These are phyloP conservation scores for Leccinum brunneo-olivaceum DNA, from an alignment of 1,284 basidiomycete genomes.

Conservation along the genomic window DNA sequence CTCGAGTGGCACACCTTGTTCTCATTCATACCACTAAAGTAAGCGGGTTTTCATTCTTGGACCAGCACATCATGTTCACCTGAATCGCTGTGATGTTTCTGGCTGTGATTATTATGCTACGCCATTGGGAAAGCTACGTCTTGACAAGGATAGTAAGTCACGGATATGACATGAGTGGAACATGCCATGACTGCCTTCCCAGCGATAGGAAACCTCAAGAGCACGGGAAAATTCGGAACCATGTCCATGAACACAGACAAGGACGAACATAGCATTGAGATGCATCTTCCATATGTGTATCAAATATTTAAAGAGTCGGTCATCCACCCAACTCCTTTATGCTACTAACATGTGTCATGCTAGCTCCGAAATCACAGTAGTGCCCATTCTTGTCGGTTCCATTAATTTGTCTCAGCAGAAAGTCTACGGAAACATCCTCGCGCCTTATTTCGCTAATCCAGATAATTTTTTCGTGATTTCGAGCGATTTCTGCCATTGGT, in stretches of 20 bases:
- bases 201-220: slow-evolving; percentile 68
- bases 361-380: slow-evolving; percentile 72
- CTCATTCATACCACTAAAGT: slow-evolving; percentile 38
- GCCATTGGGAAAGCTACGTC: slow-evolving; percentile 75
- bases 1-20: not conserved
- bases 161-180: not conserved
- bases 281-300: slow-evolving; percentile 92
- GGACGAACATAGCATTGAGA: slow-evolving; percentile 96
- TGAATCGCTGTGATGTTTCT: slow-evolving; percentile 84
- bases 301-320: slow-evolving; percentile 78
- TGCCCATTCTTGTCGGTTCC: slow-evolving; percentile 90
- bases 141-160: slow-evolving; percentile 72
- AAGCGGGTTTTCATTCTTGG: slow-evolving; percentile 92
- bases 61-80: slow-evolving; percentile 89
- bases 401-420: slow-evolving; percentile 59
- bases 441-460: slow-evolving; percentile 70
- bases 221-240: slow-evolving; percentile 64
- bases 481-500: slow-evolving; percentile 99
- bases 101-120: slow-evolving; percentile 74
- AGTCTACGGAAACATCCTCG: slow-evolving; percentile 65
- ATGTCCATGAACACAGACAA: slow-evolving; percentile 75
- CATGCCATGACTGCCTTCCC: slow-evolving; percentile 5
- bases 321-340: not conserved
- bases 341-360: slow-evolving; percentile 2
- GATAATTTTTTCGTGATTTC: slow-evolving; percentile 89